These are phyloP conservation scores for Fagus sylvatica DNA, from an alignment of 306 rosid species.

Conservation along the genomic window DNA sequence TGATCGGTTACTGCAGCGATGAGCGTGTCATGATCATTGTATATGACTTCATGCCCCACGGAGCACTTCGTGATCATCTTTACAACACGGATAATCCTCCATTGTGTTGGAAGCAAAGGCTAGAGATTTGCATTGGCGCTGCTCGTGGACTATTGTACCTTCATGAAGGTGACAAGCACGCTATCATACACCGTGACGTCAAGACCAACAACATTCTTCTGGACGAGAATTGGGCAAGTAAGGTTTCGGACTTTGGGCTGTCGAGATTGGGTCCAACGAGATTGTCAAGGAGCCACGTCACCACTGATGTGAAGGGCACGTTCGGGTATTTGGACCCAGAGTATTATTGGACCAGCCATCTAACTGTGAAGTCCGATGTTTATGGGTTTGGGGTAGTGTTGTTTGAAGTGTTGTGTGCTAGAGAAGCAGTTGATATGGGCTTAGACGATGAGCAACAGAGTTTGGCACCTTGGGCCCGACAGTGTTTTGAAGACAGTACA, in stretches of 20 bases:
- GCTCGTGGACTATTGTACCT: background rate
- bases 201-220: background rate
- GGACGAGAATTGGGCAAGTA: background rate
- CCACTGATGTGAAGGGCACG: background rate
- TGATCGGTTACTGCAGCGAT: background rate
- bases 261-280: background rate
- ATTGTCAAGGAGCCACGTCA: background rate
- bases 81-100: conserved; percentile 1
- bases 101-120: background rate
- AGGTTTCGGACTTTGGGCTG: background rate
- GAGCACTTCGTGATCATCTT: background rate
- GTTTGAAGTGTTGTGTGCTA: background rate
- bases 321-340: background rate
- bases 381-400: background rate
- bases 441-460: conserved; percentile 3
- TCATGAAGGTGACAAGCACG: background rate
- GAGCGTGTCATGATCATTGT: background rate
- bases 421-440: conserved; percentile 3
- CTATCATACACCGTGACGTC: background rate
- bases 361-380: background rate
- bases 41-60: background rate
- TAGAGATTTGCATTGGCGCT: background rate
- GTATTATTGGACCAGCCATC: background rate
- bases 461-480: conserved; percentile 8
- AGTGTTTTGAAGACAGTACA: background rate